phyloP scores from a whole-genome alignment of 805 yeast species.

The Groenewaldozyma salmanticensis region DNA sequence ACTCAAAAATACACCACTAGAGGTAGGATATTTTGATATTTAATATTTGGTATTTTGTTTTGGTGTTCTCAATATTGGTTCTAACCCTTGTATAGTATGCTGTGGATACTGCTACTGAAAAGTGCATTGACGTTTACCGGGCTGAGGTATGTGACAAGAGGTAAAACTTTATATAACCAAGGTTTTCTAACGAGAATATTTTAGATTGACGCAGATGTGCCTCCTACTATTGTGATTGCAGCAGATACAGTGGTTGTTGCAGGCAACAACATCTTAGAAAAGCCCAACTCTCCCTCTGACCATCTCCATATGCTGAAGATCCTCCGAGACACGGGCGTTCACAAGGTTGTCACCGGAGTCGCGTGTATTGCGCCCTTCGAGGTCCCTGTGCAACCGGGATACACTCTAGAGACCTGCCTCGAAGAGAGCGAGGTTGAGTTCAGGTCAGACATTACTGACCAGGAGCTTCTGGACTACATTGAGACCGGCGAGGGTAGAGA shows the following conservation, averaged over 20 bases:
- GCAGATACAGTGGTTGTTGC: slow-evolving; percentile 75
- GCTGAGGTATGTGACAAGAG: slow-evolving; percentile 23
- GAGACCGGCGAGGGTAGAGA: slow-evolving; percentile 60
- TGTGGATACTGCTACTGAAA: slow-evolving; percentile 53
- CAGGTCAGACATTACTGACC: slow-evolving; percentile 37
- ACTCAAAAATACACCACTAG: slow-evolving; percentile 34
- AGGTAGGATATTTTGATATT: slow-evolving; percentile 24
- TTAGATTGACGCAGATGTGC: slow-evolving; percentile 26
- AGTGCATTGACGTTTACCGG: slow-evolving; percentile 53
- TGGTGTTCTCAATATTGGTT: slow-evolving; percentile 10
- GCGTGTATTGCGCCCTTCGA: slow-evolving; percentile 35
- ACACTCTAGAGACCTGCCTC: slow-evolving; percentile 29
- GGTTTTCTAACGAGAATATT: slow-evolving; percentile 2
- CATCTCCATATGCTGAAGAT: slow-evolving; percentile 41
- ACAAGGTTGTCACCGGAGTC: slow-evolving; percentile 47
- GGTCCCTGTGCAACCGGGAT: slow-evolving; percentile 34
- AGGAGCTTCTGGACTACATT: slow-evolving; percentile 53
- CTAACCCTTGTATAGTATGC: slow-evolving; percentile 40
- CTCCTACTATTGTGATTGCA: slow-evolving; percentile 32
- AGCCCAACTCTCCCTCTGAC: slow-evolving; percentile 52
- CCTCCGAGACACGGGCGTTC: slow-evolving; percentile 35
- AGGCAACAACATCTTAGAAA: slow-evolving; percentile 62
- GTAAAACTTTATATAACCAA: not conserved
- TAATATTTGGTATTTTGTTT: slow-evolving; percentile 1
- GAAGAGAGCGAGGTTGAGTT: slow-evolving; percentile 36